A percentile compares a stretch with the other conserved stretches of the same genome.
Evolutionary conservation across 495 filamentous ascomycete species (phyloP).

Genomic region (Penicillium bialowiezense): DNA sequence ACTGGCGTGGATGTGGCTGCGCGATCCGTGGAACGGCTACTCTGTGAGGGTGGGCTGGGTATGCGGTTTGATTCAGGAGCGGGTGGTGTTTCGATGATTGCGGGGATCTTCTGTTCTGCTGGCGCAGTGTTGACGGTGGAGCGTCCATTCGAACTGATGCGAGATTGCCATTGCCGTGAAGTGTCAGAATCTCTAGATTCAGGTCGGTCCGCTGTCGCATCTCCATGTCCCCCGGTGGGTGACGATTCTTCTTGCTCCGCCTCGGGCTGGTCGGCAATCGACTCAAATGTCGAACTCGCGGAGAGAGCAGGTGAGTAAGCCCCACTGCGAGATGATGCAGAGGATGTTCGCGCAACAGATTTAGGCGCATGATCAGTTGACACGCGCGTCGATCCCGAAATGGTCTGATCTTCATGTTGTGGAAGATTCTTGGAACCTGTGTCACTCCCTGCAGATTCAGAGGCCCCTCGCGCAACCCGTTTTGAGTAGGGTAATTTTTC

Average conservation of each 20-base stretch:
- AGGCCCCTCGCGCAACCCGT: conserved; percentile 55
- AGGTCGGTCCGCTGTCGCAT: conserved; percentile 6
- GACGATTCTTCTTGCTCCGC: conserved; percentile 18
- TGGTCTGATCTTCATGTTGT: conserved; percentile 42
- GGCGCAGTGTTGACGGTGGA: conserved; percentile 38
- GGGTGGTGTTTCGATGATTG: conserved; percentile 68
- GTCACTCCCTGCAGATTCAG: conserved; percentile 55
- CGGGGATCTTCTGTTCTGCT: conserved; percentile 52
- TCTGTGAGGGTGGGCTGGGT: conserved; percentile 27
- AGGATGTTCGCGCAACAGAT: conserved; percentile 24
- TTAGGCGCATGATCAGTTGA: conserved; percentile 72
- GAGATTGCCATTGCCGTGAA: conserved; percentile 40
- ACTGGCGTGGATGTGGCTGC: conserved; percentile 30
- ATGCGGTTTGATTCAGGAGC: conserved; percentile 27
- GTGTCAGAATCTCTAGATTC: conserved; percentile 2
- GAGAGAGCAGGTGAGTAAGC: conserved; percentile 19
- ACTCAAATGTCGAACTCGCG: conserved; percentile 26
- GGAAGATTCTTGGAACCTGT: conserved; percentile 39
- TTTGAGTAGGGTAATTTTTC: conserved; percentile 76
- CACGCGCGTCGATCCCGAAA: conserved; percentile 60
- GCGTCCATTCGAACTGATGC: conserved; percentile 45
- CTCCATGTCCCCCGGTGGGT: conserved; percentile 1
- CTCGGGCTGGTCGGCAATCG: conserved; percentile 27
- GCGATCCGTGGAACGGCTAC: conserved; percentile 55
- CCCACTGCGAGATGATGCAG: conserved; percentile 22